Base-by-base conservation (phyloP, 1,139 yeast genomes). In the Zygoascus hellenicus region DNA sequence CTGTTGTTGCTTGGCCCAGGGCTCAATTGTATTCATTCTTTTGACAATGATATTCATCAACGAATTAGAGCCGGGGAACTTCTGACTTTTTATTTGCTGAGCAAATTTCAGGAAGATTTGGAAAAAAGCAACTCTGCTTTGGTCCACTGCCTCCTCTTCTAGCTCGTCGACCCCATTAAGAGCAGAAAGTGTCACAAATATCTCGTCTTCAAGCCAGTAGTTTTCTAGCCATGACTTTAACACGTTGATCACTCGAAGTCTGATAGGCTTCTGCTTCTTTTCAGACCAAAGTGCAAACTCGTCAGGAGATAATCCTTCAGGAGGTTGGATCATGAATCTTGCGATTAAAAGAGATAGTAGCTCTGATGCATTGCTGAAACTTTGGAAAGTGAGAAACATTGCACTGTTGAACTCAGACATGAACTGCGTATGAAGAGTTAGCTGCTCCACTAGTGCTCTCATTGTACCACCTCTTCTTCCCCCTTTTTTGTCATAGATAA, bases 401-500 rank as follows among this genome's bases (percentile, higher is more conserved):
- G 89, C 77, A 9, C 82, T 71, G 58, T 81, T 83, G 66, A 83
- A 90, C 19, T 75, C 72, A 9, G 82, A 76, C 61, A 87, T 95
- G 46, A 77, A 70, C 42, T 76, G 67, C 50, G 79, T 80, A 61
- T 90, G 96, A 59, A 84, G 86, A 0, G 96, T 87, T 51, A 92
- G 72, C 63, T 86, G 89, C 45, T 92, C 86, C 10, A 92, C 75
- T 47, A 92, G 68, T 0, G 96, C 96, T 47, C 77, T 81, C 49
- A 80, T 77, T 0, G 95, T 81, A 5, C 97, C 97, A 41, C 97
- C 97, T 60, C 84, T 83, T 44, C 90, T 75, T 45, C 74, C 74
- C 2, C 92, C 94, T 52, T 81, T 81, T 36, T 79, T 70, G 56
- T 89, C 95, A 57, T 80, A 80, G 22, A 87, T 71, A 50, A 90